Evolutionary conservation across 768 basidiomycete genomes (phyloP).

Genomic region (Mycena kentingensis): DNA sequence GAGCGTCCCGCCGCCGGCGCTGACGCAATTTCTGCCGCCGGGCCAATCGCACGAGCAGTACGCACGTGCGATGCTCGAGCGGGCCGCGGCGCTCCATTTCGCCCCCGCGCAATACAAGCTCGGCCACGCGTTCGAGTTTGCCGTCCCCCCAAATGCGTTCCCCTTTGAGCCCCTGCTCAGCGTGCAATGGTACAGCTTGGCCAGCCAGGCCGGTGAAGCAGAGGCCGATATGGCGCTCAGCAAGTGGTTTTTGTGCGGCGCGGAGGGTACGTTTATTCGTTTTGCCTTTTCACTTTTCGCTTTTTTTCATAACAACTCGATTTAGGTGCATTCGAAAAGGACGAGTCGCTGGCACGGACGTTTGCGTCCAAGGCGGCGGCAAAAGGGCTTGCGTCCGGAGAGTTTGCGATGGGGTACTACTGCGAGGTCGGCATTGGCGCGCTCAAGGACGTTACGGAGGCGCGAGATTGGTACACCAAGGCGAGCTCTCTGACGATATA

Average conservation of each 20-base stretch:
- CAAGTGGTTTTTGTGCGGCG: constrained; percentile 96
- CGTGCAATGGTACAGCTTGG: constrained; percentile 87
- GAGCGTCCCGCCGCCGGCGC: constrained; percentile 46
- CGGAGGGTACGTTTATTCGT: constrained; percentile 30
- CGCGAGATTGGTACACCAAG: constrained; percentile 76
- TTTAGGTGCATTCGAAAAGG: constrained; percentile 76
- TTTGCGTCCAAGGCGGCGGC: constrained; percentile 88
- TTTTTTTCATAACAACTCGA: not conserved
- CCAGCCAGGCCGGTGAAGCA: constrained; percentile 80
- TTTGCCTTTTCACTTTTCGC: not conserved
- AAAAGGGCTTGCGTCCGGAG: constrained; percentile 76
- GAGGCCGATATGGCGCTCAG: constrained; percentile 97
- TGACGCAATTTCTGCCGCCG: constrained; percentile 57
- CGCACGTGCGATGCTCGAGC: constrained; percentile 77
- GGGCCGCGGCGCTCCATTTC: constrained; percentile 83
- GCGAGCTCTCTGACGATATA: constrained; percentile 24
- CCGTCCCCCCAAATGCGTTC: constrained; percentile 64
- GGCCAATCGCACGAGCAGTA: constrained; percentile 53
- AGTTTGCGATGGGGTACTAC: constrained; percentile 97
- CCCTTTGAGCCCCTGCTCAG: constrained; percentile 85
- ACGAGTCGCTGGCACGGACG: constrained; percentile 80
- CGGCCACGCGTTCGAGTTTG: constrained; percentile 91
- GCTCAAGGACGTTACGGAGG: constrained; percentile 57
- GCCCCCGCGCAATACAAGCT: constrained; percentile 90
- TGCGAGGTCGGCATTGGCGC: constrained; percentile 90